These are phyloP conservation scores for Neoboletus subvelutipes DNA, from an alignment of 768 basidiomycete genomes.

Conservation along the genomic window DNA sequence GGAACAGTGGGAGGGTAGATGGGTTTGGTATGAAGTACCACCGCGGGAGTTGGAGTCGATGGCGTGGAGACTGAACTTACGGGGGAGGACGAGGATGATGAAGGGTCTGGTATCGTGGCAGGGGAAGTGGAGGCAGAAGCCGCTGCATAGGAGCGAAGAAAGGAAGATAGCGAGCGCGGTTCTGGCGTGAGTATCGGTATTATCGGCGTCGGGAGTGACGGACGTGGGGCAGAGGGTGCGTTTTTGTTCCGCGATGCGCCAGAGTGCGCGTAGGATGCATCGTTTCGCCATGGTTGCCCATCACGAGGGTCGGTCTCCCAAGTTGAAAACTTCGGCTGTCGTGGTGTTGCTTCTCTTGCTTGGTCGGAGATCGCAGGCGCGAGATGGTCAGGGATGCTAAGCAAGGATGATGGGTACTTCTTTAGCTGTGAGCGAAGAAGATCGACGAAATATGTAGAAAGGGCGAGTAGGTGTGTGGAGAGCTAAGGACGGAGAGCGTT, in stretches of 20 bases:
- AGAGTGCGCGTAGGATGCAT: not conserved
- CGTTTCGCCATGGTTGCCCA: not conserved
- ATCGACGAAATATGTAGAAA: conserved; percentile 33
- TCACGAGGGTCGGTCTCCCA: conserved; percentile 7
- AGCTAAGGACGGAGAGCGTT: conserved; percentile 32
- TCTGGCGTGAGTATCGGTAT: conserved; percentile 78
- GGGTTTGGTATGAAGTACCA: conserved; percentile 65
- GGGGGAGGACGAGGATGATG: not conserved
- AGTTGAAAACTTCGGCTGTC: not conserved
- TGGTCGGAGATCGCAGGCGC: not conserved
- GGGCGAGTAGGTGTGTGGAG: conserved; percentile 22
- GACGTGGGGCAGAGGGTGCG: not conserved
- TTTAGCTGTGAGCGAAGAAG: conserved; percentile 33
- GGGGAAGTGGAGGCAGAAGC: not conserved
- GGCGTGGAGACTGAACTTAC: not conserved
- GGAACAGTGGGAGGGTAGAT: conserved; percentile 91
- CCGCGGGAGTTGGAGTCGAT: conserved; percentile 11
- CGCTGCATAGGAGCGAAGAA: conserved; percentile 41
- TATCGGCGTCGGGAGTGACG: conserved; percentile 60
- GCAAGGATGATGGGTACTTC: conserved; percentile 26
- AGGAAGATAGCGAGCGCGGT: conserved; percentile 72
- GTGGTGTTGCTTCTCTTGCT: not conserved
- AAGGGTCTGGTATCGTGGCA: not conserved
- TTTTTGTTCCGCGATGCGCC: not conserved
- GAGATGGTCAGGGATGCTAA: conserved; percentile 29